Evolutionary conservation across 1,139 yeast species (phyloP), one percentile per base, ranked within the genome.

Genomic region (Wickerhamiella pararugosa): DNA sequence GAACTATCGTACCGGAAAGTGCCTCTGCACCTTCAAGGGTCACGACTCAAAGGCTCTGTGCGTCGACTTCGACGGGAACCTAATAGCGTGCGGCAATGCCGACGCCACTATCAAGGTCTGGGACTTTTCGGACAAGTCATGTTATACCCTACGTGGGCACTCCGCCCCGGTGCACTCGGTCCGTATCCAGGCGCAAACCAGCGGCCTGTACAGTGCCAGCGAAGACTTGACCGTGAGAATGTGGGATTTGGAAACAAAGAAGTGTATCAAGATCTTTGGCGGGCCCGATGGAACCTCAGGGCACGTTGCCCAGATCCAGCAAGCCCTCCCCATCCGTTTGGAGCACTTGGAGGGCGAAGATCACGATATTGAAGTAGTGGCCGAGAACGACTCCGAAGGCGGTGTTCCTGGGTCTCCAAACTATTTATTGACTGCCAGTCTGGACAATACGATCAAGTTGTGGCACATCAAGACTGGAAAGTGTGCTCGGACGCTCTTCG

Each of bases 1-100:
- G 98, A 86, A 87, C 61, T 84, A 83, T 62, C 80, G 80, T 49
- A 84, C 94, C 1, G 98, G 98, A 32, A 82, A 81, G 57, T 87
- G 96, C 56, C 76, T 90, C 27, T 82, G 94, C 25, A 86, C 97
- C 0, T 86, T 90, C 61, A 67, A 92, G 35, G 97, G 97, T 3
- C 97, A 90, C 61, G 79, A 79, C 41, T 93, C 81, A 54, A 77
- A 84, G 37, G 94, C 90, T 5, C 69, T 82, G 37, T 73, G 84
- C 47, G 86, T 90, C 43, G 90, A 80, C 57, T 80, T 78, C 56
- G 75, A 71, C 50, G 76, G 79, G 51, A 84, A 82, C 54, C 69
- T 84, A 29, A 84, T 90, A 56, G 97, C 87, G 1, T 78, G 92
- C 5, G 98, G 97, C 0, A 79, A 93, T 11, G 94, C 94, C 0